Conservation (phyloP, 371 early-diverging fungal genomes). For the Blakeslea trispora region DNA sequence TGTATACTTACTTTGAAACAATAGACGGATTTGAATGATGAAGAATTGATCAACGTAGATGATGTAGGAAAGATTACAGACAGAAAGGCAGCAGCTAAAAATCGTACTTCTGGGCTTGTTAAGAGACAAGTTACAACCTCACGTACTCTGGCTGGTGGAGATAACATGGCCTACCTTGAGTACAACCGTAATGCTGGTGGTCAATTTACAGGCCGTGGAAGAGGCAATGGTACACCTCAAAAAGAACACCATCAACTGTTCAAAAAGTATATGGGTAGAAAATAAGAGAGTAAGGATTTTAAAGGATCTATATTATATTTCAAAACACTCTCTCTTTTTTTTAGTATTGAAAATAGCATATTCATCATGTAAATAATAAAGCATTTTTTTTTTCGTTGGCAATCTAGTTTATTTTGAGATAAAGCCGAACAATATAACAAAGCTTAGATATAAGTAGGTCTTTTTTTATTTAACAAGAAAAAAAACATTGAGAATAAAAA, state of each 20-base stretch:
- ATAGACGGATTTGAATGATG: constrained; percentile 66
- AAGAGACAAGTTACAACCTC: constrained; percentile 64
- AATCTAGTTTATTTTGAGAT: too few species aligned
- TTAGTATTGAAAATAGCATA: too few species aligned
- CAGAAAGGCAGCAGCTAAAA: constrained; percentile 44
- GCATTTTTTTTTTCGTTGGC: too few species aligned
- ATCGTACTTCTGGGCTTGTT: constrained; percentile 30
- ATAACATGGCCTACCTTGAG: constrained; percentile 95
- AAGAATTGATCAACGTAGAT: constrained; percentile 42
- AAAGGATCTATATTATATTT: too few species aligned
- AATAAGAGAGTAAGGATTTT: constrained; percentile 24
- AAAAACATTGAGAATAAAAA: too few species aligned
- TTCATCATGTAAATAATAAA: too few species aligned
- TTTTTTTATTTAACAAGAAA: too few species aligned
- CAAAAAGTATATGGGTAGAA: constrained; percentile 64
- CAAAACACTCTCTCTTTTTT: too few species aligned
- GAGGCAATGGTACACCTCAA: constrained; percentile 34
- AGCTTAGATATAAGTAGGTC: too few species aligned
- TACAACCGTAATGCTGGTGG: constrained; percentile 51
- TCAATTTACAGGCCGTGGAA: constrained; percentile 43
- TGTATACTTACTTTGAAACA: constrained; percentile 12
- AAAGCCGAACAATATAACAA: too few species aligned
- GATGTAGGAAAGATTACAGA: constrained; percentile 51
- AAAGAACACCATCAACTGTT: constrained; percentile 71
- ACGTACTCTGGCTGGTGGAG: constrained; percentile 87